Evolutionary conservation across 2,329 filamentous ascomycete species (phyloP), one percentile per base, ranked within the genome.

Genomic region (Neonectria neomacrospora): DNA sequence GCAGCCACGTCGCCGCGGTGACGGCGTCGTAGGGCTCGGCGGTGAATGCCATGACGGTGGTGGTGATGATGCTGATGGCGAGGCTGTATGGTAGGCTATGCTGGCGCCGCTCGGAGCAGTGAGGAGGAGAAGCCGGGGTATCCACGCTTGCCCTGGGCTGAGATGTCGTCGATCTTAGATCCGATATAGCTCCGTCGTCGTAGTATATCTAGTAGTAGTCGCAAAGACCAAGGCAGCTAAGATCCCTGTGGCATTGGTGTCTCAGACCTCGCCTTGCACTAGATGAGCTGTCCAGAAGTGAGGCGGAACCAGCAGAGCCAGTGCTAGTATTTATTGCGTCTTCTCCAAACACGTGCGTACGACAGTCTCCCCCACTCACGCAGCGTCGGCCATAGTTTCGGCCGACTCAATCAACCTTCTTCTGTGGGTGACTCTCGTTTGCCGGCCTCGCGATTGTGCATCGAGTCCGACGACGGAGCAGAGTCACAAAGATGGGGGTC

Each of bases 1-100:
- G 81, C 37, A 90, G 83, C 71, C 70, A 70, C 3, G 63, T 63
- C 20, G 65, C 64, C 11, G 69, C 64, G 0, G 65, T 67, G 48
- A 37, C 47, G 4, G 65, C 16, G 28, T 75, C 73, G 59, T 71
- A 74, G 5, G 65, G 54, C 26, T 74, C 72, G 32, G 54, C 18
- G 3, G 65, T 60, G 44, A 73, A 65, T 23, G 42, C 28, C 69
- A 71, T 72, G 14, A 32, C 44, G 59, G 20, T 42, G 26, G n/a
- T 39, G 26, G 44, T 56, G 30, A 32, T 32, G 30, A 32, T 32
- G 44, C 39, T 18, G 12, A 1, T 10, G 14, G 9, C 10, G 44
- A 18, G 34, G 34, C 16, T 37, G 34, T 37, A 34, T 34, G 14
- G 32, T n/a, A n/a, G n/a, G n/a, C n/a, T 34, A 16, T 34, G 11